Evolutionary conservation across 768 basidiomycete genomes (phyloP).

Genomic region (Galerina marginata): DNA sequence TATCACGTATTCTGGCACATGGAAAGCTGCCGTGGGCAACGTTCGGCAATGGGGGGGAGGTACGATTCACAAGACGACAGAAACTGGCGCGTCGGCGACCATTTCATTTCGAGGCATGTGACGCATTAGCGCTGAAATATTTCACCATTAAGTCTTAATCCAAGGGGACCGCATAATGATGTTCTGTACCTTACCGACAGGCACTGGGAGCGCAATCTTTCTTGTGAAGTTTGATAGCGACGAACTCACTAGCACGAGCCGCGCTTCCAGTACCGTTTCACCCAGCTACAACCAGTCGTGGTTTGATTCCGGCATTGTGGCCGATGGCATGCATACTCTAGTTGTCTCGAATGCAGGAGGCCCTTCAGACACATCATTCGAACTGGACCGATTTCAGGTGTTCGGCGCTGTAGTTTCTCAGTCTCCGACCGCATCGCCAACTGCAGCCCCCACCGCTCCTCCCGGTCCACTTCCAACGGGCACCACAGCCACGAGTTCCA

Average conservation of each 20-base stretch:
- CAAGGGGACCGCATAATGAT: constrained; percentile 8
- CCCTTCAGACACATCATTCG: constrained; percentile 8
- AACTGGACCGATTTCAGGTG: constrained; percentile 6
- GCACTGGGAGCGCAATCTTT: not conserved
- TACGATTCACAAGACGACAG: constrained; percentile 11
- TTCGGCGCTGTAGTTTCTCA: not conserved
- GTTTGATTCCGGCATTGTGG: constrained; percentile 3
- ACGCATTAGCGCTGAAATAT: not conserved
- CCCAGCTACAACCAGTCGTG: constrained; percentile 7
- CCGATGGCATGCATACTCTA: constrained; percentile 3
- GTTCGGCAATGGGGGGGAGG: not conserved
- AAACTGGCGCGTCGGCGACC: constrained; percentile 14
- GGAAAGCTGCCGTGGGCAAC: constrained; percentile 2
- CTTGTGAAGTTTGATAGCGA: constrained; percentile 4
- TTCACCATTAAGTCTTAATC: not conserved
- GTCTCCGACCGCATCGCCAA: not conserved
- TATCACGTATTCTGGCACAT: constrained; percentile 13
- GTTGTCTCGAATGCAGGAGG: constrained; percentile 9
- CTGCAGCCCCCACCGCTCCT: not conserved
- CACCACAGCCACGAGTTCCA: too few species aligned
- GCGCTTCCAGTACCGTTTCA: not conserved
- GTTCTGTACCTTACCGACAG: constrained; percentile 9
- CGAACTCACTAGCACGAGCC: not conserved
- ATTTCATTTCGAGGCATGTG: constrained; percentile 8
- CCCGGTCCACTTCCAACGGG: too few species aligned